Conservation (phyloP, 2,329 filamentous ascomycete species). For the Anisogramma anomala region DNA sequence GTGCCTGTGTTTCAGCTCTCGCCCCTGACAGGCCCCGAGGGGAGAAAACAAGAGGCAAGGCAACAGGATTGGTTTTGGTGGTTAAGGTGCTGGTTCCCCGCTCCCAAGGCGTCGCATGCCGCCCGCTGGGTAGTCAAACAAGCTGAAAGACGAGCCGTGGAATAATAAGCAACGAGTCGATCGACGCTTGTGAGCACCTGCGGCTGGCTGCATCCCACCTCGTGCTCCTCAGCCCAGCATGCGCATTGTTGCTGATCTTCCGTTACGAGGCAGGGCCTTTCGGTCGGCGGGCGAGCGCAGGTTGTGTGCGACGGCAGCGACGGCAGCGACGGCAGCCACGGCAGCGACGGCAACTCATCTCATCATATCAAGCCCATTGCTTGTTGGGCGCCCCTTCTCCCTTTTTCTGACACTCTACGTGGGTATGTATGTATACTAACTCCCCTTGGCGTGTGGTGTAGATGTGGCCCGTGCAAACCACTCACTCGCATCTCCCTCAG, state of each 20-base stretch:
- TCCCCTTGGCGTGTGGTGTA: no score
- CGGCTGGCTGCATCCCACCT: slow-evolving; percentile 13
- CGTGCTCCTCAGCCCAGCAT: background rate
- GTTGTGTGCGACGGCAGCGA: slow-evolving; percentile 10
- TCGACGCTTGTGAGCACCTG: background rate
- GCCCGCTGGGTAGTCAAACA: background rate
- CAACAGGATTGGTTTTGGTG: no score
- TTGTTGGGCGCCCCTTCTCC: background rate
- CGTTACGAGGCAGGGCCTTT: slow-evolving; percentile 6
- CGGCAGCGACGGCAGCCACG: no score
- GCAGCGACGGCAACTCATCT: no score
- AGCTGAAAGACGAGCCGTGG: background rate
- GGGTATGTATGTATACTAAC: no score
- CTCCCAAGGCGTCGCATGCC: background rate
- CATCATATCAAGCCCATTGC: no score
- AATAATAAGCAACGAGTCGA: slow-evolving; percentile 3
- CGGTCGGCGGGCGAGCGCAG: slow-evolving; percentile 11
- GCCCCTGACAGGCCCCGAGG: slow-evolving; percentile 7
- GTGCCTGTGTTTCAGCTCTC: slow-evolving; percentile 9
- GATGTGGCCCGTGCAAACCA: no score
- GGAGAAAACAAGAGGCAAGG: no score
- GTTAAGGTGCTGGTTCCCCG: no score
- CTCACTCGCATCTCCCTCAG: no score
- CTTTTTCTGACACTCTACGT: no score
- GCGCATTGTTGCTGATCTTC: background rate